Evolutionary conservation across 73 alveolate genomes (phyloP).

Genomic region (Tetrahymena borealis): DNA sequence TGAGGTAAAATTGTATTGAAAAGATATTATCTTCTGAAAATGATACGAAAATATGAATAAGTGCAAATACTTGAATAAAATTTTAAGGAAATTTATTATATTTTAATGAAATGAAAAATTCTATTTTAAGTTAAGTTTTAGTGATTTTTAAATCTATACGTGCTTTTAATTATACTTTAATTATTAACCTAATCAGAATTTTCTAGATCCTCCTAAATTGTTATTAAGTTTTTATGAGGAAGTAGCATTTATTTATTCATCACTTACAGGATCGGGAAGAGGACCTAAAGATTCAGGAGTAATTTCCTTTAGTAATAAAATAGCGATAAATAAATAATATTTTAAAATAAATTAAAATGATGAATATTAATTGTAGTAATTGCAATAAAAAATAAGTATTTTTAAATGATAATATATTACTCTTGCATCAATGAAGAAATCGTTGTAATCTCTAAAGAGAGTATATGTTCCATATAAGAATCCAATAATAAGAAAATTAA

Average conservation of each 20-base stretch:
- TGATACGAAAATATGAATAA: no score
- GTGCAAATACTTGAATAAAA: no score
- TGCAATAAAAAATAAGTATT: background rate
- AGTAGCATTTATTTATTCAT: background rate
- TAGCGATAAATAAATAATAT: no score
- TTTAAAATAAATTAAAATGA: background rate
- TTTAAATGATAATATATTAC: background rate
- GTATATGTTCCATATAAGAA: conserved; percentile 17
- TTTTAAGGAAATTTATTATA: no score
- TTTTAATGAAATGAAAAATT: no score
- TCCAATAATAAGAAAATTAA: conserved; percentile 11
- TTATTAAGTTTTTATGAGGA: background rate
- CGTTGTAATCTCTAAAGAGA: conserved; percentile 35
- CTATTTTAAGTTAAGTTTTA: no score
- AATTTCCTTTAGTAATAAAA: background rate
- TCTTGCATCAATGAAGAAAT: conserved; percentile 41
- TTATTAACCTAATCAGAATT: no score
- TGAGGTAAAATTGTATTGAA: no score
- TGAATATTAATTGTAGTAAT: background rate
- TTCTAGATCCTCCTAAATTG: background rate
- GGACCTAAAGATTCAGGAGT: background rate
- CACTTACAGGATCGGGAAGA: background rate
- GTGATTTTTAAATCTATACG: no score
- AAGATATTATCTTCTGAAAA: no score
- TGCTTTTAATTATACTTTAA: no score